Conservation (phyloP, 441 rosid genomes). For the Lepidium campestre region DNA sequence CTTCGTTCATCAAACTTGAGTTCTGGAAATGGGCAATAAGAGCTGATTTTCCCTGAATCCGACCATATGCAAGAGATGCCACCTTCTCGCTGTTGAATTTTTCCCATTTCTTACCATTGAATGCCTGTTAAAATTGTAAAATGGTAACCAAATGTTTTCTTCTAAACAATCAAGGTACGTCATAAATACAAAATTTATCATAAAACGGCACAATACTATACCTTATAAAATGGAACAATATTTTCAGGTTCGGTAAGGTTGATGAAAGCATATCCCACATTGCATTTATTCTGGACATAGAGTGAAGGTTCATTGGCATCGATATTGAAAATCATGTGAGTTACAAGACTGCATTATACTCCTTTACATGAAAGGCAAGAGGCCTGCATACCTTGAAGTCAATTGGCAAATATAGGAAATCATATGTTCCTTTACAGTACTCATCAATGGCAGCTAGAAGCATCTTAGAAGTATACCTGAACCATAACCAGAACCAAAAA, state of each 20-base stretch:
- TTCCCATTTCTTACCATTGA: slow-evolving; percentile 76
- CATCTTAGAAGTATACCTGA: slow-evolving; percentile 81
- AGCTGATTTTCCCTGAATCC: slow-evolving; percentile 73
- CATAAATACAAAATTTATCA: background rate
- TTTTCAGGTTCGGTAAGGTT: slow-evolving; percentile 33
- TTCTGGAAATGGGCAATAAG: slow-evolving; percentile 76
- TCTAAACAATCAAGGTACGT: background rate
- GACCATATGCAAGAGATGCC: slow-evolving; percentile 67
- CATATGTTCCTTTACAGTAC: slow-evolving; percentile 64
- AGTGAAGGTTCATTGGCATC: background rate
- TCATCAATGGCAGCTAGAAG: slow-evolving; percentile 76
- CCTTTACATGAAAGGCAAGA: background rate
- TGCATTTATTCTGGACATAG: slow-evolving; percentile 40
- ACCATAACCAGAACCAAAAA: slow-evolving; percentile 11
- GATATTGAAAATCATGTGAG: background rate
- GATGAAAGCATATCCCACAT: slow-evolving; percentile 49
- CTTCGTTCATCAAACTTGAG: slow-evolving; percentile 84
- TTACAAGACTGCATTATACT: background rate
- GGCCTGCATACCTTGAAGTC: slow-evolving; percentile 59
- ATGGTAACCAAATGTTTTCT: background rate
- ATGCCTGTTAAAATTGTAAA: slow-evolving; percentile 44
- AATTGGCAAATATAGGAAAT: slow-evolving; percentile 72
- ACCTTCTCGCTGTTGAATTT: slow-evolving; percentile 83
- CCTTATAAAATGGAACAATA: slow-evolving; percentile 40
- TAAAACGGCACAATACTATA: background rate